phyloP scores from a whole-genome alignment of 345 rosid species.

The Rhodomyrtus tomentosa region DNA sequence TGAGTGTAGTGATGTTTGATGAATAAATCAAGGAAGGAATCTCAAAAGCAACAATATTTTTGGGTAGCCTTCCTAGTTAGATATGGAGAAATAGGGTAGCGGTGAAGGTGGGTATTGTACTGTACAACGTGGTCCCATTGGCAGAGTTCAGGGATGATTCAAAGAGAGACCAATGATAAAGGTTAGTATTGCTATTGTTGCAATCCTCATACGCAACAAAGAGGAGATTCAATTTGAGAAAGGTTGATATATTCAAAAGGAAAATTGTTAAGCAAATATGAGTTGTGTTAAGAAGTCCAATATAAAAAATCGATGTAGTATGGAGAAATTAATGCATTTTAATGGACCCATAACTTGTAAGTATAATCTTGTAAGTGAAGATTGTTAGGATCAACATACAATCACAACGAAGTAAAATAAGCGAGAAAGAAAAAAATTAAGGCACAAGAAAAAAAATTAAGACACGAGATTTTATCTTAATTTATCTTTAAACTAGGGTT shows the following conservation, averaged over 20 bases:
- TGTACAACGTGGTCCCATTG: neutral
- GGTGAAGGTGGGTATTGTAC: neutral
- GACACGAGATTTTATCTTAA: too few species aligned
- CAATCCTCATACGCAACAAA: neutral
- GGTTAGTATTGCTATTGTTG: neutral
- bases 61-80: neutral
- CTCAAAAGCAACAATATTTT: neutral
- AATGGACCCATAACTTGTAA: neutral
- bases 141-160: neutral
- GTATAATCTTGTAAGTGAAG: neutral
- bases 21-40: neutral
- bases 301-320: neutral
- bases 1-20: neutral
- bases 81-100: neutral
- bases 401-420: too few species aligned
- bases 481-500: too few species aligned
- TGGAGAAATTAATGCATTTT: neutral
- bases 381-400: too few species aligned
- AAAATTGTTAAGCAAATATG: neutral
- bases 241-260: too few species aligned
- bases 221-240: neutral
- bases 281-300: neutral
- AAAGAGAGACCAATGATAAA: neutral
- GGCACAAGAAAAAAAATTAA: too few species aligned
- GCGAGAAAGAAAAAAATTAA: too few species aligned